Conservation (phyloP, 257 asterid species). For the Scutellaria galericulata region DNA sequence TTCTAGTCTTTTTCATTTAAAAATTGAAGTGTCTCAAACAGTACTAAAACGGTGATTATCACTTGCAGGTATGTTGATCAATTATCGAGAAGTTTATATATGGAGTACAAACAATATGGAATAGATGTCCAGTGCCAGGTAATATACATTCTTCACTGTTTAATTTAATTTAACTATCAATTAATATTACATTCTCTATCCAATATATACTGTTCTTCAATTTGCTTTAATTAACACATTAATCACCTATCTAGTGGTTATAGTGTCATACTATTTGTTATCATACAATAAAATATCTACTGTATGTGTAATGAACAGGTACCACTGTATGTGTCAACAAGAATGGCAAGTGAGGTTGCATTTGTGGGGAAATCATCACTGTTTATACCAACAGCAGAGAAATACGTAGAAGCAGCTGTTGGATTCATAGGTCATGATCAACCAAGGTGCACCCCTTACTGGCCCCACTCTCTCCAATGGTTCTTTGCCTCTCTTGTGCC, state of each 20-base stretch:
- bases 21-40: not conserved
- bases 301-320: no score
- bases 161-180: no score
- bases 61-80: conserved; percentile 72
- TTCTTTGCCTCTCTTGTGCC: conserved; percentile 62
- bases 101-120: conserved; percentile 65
- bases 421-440: conserved; percentile 62
- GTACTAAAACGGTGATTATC: not conserved
- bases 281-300: no score
- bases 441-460: conserved; percentile 70
- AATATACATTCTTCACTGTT: not conserved
- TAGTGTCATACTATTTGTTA: no score
- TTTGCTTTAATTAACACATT: no score
- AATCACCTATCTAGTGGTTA: no score
- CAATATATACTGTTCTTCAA: no score
- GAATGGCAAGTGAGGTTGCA: conserved; percentile 78
- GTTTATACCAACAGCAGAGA: conserved; percentile 61
- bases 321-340: conserved; percentile 76
- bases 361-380: conserved; percentile 55
- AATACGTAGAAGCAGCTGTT: conserved; percentile 64
- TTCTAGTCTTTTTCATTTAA: no score
- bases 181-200: no score
- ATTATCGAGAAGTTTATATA: conserved; percentile 65
- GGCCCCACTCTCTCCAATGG: conserved; percentile 84
- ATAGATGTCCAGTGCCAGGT: conserved; percentile 90